A percentile compares a stretch with the other conserved stretches of the same genome.
These are phyloP conservation scores for Fusarium aywerte DNA, from an alignment of 2,329 filamentous ascomycete species.

Conservation along the genomic window DNA sequence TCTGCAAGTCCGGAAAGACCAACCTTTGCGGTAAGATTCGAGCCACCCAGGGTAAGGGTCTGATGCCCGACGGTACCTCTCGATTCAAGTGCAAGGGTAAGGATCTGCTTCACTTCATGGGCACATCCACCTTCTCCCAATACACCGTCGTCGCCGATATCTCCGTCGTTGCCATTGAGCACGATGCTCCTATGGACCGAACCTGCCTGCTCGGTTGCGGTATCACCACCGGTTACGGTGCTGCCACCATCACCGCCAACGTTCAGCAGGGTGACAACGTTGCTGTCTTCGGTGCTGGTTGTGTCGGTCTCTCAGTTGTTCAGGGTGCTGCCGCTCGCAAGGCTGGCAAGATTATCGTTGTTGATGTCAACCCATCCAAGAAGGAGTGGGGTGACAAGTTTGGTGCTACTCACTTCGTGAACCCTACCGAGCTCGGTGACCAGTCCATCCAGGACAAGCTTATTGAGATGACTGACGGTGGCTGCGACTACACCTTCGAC, in stretches of 20 bases:
- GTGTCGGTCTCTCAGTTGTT: slow-evolving; percentile 93
- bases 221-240: slow-evolving; percentile 98
- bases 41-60: slow-evolving; percentile 91
- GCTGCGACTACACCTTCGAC: slow-evolving; percentile 99
- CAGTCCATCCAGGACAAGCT: slow-evolving; percentile 92
- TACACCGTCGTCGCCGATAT: slow-evolving; percentile 99
- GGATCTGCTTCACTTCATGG: slow-evolving; percentile 98
- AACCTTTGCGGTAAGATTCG: slow-evolving; percentile 99
- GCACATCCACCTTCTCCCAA: slow-evolving; percentile 97
- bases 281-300: slow-evolving; percentile 94
- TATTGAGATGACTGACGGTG: slow-evolving; percentile 97
- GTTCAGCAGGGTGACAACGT: slow-evolving; percentile 91
- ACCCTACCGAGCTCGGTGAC: slow-evolving; percentile 81
- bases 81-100: slow-evolving; percentile 96
- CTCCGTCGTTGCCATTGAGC: slow-evolving; percentile 92
- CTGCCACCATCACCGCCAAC: slow-evolving; percentile 90
- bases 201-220: slow-evolving; percentile 97
- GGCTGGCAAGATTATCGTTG: slow-evolving; percentile 79
- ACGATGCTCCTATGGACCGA: slow-evolving; percentile 92
- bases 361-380: slow-evolving; percentile 85
- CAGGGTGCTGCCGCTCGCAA: slow-evolving; percentile 91
- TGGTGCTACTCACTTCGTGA: slow-evolving; percentile 96
- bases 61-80: slow-evolving; percentile 97
- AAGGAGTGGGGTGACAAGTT: slow-evolving; percentile 95
- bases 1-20: slow-evolving; percentile 99